Conservation (phyloP, 306 rosid species). For the Lithocarpus polystachyus region DNA sequence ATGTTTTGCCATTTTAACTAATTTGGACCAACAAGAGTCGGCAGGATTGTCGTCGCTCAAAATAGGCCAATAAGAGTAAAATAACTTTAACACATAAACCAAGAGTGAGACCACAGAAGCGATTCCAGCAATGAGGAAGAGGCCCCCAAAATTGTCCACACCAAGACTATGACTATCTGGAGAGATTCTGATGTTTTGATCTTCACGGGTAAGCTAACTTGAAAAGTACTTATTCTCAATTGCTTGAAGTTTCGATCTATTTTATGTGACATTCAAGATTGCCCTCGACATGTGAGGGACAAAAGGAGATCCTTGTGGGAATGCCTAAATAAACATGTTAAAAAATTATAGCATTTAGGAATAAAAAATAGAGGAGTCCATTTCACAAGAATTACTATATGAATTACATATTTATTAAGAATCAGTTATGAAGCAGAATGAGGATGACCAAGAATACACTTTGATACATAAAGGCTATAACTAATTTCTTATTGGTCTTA, state of each 20-base stretch:
- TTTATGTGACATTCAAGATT: conserved; percentile 37
- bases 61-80: neutral
- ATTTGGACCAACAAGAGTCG: neutral
- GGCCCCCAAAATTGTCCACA: conserved; percentile 40
- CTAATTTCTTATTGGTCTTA: no score
- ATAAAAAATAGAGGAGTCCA: no score
- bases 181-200: conserved; percentile 2
- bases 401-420: neutral
- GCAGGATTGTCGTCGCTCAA: neutral
- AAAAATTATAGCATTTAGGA: no score
- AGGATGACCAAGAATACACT: no score
- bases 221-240: conserved; percentile 22
- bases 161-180: conserved; percentile 18
- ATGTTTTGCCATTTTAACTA: conserved; percentile 8
- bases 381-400: no score
- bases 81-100: neutral
- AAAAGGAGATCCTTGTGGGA: conserved; percentile 33
- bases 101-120: conserved; percentile 7
- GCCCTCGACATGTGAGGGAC: conserved; percentile 42
- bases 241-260: conserved; percentile 4
- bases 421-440: no score
- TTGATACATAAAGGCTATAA: no score
- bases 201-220: neutral
- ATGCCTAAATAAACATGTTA: conserved; percentile 22
- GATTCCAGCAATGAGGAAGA: conserved; percentile 34